Conservation (phyloP, 176 grass and related monocot species). For the Zea mays region DNA sequence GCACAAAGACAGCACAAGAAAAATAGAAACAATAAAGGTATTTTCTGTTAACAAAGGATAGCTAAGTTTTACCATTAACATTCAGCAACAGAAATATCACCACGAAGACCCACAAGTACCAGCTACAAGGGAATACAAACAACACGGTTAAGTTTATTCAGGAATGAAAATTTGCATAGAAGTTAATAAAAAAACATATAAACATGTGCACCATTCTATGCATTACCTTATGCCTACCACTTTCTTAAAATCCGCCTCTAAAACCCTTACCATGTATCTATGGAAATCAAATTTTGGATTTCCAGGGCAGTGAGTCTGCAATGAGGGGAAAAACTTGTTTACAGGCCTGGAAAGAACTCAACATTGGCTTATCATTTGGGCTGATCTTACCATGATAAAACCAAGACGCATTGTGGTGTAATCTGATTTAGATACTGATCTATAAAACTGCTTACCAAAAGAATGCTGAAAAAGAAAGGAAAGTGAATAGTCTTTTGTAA, state of each 20-base stretch:
- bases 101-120: slow-evolving; percentile 93
- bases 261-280: slow-evolving; percentile 84
- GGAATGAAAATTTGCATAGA: not conserved
- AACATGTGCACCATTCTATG: not conserved
- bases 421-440: slow-evolving; percentile 69
- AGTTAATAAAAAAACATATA: slow-evolving; percentile 32
- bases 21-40: slow-evolving; percentile 5
- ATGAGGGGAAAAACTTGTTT: not conserved
- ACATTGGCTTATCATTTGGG: slow-evolving; percentile 6
- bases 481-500: not conserved
- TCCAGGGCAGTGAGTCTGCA: slow-evolving; percentile 71
- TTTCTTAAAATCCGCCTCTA: slow-evolving; percentile 97
- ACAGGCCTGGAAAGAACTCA: slow-evolving; percentile 7
- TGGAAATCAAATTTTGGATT: slow-evolving; percentile 91
- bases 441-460: slow-evolving; percentile 82
- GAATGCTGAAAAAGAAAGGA: slow-evolving; percentile 57
- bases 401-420: slow-evolving; percentile 82
- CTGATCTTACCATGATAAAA: slow-evolving; percentile 82
- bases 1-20: not conserved
- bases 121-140: slow-evolving; percentile 49
- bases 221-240: slow-evolving; percentile 98
- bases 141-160: not conserved
- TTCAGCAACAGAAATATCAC: slow-evolving; percentile 91
- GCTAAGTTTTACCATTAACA: slow-evolving; percentile 69
- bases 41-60: not conserved